Percentiles rank a stretch among this genome's conserved stretches.
Evolutionary conservation across 2,329 filamentous ascomycete genomes (phyloP).

Genomic region (Colletotrichum ledebouriae): DNA sequence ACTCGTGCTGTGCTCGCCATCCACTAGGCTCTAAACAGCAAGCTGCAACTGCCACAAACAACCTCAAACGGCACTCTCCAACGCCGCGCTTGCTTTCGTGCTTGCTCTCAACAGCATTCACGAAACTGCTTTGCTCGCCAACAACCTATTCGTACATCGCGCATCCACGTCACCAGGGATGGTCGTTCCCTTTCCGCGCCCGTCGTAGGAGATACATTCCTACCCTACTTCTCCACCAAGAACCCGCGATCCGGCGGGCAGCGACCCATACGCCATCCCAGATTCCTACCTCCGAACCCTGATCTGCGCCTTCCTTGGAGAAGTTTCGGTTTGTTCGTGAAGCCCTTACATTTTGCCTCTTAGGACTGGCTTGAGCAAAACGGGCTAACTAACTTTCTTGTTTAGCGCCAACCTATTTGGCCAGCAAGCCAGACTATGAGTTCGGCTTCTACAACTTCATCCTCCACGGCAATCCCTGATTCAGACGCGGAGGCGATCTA

Average conservation of each 20-base stretch:
- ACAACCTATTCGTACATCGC: neutral
- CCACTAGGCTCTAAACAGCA: slow-evolving; percentile 11
- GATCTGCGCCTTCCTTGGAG: slow-evolving; percentile 7
- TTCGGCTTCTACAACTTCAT: slow-evolving; percentile 33
- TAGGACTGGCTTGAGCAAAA: neutral
- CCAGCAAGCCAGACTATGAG: slow-evolving; percentile 32
- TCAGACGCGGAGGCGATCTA: neutral
- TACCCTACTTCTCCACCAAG: slow-evolving; percentile 21
- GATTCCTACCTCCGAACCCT: slow-evolving; percentile 6
- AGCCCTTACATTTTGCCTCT: neutral
- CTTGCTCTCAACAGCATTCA: slow-evolving; percentile 1
- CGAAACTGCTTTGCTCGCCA: neutral
- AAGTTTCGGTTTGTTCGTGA: slow-evolving; percentile 35
- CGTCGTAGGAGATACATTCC: slow-evolving; percentile 36
- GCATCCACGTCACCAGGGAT: slow-evolving; percentile 15
- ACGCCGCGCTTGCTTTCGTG: slow-evolving; percentile 1
- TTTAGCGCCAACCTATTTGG: slow-evolving; percentile 37
- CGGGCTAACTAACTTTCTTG: slow-evolving; percentile 10
- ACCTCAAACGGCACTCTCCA: slow-evolving; percentile 4
- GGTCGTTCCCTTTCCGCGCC: slow-evolving; percentile 23
- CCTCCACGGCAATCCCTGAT: slow-evolving; percentile 10
- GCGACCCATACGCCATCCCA: slow-evolving; percentile 4
- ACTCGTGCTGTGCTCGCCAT: slow-evolving; percentile 4
- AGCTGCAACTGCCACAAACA: slow-evolving; percentile 31
- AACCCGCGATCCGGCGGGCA: slow-evolving; percentile 2